These are phyloP conservation scores for Acacia acuminata DNA, from an alignment of 306 rosid species.

Conservation along the genomic window DNA sequence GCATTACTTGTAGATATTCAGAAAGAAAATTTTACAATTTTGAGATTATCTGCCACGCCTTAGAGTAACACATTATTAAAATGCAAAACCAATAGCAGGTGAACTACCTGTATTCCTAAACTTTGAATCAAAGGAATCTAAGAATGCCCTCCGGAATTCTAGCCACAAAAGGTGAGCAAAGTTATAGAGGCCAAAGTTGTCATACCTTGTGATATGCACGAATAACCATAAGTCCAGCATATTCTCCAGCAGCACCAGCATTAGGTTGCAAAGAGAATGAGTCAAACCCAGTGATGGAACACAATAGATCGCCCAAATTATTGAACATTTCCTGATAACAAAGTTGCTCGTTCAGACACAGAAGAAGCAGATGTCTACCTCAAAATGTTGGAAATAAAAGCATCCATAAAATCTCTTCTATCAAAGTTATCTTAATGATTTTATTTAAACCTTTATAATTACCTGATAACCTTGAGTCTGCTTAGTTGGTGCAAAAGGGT, in stretches of 20 bases:
- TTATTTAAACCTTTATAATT: conserved; percentile 27
- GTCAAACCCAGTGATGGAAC: conserved; percentile 92
- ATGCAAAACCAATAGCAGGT: conserved; percentile 15
- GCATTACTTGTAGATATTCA: conserved; percentile 20
- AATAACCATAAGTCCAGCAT: conserved; percentile 99
- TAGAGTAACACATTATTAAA: not conserved
- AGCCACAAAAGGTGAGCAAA: conserved; percentile 15
- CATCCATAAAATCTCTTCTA: conserved; percentile 23
- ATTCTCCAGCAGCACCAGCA: conserved; percentile 99
- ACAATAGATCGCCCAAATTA: conserved; percentile 82
- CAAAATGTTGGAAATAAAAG: conserved; percentile 21
- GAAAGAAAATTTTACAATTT: conserved; percentile 26
- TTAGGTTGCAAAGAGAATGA: conserved; percentile 99
- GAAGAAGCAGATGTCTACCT: conserved; percentile 27
- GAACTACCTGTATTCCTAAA: conserved; percentile 13
- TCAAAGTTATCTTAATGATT: conserved; percentile 10
- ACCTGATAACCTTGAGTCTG: conserved; percentile 98
- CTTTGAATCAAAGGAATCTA: conserved; percentile 20
- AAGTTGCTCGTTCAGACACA: conserved; percentile 35
- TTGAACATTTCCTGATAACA: conserved; percentile 88
- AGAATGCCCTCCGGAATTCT: conserved; percentile 2
- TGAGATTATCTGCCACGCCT: not conserved
- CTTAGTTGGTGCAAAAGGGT: conserved; percentile 92
- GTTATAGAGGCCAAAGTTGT: conserved; percentile 23
- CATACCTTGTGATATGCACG: conserved; percentile 93